Percentiles rank a stretch among this genome's conserved stretches.
phyloP scores from a whole-genome alignment of 768 basidiomycete species.

The Panaeolus cyanescens region DNA sequence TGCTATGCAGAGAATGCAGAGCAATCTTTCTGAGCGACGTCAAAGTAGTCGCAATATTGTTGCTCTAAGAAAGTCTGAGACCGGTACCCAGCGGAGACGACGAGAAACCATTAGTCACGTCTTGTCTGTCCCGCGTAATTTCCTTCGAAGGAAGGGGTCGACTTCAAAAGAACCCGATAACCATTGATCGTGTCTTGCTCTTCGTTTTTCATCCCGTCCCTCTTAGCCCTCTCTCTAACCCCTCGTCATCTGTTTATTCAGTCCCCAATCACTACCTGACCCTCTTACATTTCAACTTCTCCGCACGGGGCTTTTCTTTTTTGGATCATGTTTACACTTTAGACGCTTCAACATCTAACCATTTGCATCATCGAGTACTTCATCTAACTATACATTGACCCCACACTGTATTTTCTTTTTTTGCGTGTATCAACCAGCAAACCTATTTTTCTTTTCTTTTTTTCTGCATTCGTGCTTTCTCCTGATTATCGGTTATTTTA shows the following conservation, averaged over 20 bases:
- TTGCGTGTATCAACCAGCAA: background rate
- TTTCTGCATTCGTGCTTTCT: background rate
- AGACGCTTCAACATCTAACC: background rate
- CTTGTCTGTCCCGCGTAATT: constrained; percentile 32
- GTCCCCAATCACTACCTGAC: background rate
- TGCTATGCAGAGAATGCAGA: constrained; percentile 83
- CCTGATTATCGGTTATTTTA: background rate
- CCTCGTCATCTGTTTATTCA: background rate
- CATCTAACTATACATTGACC: constrained; percentile 3
- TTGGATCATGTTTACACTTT: background rate
- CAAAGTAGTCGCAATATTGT: constrained; percentile 43
- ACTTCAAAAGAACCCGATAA: constrained; percentile 19
- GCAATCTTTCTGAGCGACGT: constrained; percentile 66
- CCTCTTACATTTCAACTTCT: background rate
- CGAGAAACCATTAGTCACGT: constrained; percentile 31
- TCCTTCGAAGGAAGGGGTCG: constrained; percentile 32
- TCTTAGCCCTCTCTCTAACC: background rate
- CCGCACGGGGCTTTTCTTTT: background rate
- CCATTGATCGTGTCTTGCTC: background rate
- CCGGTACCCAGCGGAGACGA: constrained; percentile 17
- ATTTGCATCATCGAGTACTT: background rate
- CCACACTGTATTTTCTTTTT: background rate
- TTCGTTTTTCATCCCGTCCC: background rate
- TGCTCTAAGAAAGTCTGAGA: constrained; percentile 4
- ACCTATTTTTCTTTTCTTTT: background rate